Evolutionary conservation across 1,284 basidiomycete species (phyloP).

Genomic region (Thecaphora frezii): DNA sequence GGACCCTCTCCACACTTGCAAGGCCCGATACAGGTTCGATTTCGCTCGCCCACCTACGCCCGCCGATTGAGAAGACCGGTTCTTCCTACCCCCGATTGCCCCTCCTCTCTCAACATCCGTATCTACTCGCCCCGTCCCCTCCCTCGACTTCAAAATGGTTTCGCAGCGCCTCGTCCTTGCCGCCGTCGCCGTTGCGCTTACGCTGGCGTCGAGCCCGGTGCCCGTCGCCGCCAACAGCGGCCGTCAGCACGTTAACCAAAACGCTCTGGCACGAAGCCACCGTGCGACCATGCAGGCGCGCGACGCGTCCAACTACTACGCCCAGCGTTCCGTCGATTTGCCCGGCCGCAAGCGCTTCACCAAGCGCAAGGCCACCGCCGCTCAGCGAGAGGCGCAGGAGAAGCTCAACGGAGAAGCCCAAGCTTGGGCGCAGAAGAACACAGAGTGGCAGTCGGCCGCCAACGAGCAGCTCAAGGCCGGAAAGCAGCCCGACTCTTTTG

Average conservation of each 20-base stretch:
- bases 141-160: too few relatives aligned
- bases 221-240: background rate
- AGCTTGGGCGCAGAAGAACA: slow-evolving; percentile 37
- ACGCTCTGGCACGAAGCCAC: slow-evolving; percentile 26
- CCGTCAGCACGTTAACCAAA: slow-evolving; percentile 12
- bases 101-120: too few relatives aligned
- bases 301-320: too few relatives aligned
- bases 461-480: slow-evolving; percentile 32
- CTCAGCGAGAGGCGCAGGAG: slow-evolving; percentile 26
- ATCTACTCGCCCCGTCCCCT: too few relatives aligned
- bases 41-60: too few relatives aligned
- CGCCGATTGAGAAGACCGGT: too few relatives aligned
- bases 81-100: too few relatives aligned
- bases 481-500: slow-evolving; percentile 33
- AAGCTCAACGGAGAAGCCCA: slow-evolving; percentile 29
- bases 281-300: slow-evolving; percentile 14
- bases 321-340: slow-evolving; percentile 19
- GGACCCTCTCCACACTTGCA: too few relatives aligned
- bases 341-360: slow-evolving; percentile 18
- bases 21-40: too few relatives aligned
- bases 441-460: slow-evolving; percentile 45
- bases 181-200: background rate
- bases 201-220: background rate
- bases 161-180: background rate
- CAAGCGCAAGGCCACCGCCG: slow-evolving; percentile 26